These are phyloP conservation scores for Silene coronaria DNA, from an alignment of 179 eudicot genomes.

Conservation along the genomic window DNA sequence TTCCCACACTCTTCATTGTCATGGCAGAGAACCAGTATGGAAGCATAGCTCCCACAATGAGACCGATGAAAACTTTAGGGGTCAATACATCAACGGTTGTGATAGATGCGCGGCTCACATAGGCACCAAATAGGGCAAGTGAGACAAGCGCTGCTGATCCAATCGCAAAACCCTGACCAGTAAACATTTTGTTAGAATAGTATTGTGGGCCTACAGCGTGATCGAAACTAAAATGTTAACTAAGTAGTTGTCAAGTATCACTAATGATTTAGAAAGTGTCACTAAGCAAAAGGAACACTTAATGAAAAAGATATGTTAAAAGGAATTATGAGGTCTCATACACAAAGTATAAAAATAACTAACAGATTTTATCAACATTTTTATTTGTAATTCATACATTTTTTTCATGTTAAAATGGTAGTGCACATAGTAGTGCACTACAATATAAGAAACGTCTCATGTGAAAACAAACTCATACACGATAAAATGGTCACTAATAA, in stretches of 20 bases:
- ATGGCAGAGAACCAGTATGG: conserved; percentile 96
- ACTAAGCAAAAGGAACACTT: neutral
- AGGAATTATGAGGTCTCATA: neutral
- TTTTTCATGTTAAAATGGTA: too few species aligned
- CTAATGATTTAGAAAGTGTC: neutral
- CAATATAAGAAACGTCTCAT: too few species aligned
- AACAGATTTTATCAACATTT: neutral
- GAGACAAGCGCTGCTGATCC: conserved; percentile 95
- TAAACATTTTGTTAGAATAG: neutral
- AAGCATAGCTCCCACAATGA: conserved; percentile 86
- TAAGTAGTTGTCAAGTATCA: neutral
- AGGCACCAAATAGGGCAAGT: conserved; percentile 84
- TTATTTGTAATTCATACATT: neutral
- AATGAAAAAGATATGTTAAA: too few species aligned
- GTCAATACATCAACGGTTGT: conserved; percentile 74
- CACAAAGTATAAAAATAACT: neutral
- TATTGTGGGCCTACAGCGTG: neutral
- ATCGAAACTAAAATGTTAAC: neutral
- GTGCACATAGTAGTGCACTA: too few species aligned
- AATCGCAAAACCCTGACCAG: conserved; percentile 72
- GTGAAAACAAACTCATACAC: too few species aligned
- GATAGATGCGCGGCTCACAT: conserved; percentile 76
- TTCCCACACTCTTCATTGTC: conserved; percentile 96
- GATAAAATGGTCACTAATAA: too few species aligned
- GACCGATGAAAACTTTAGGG: conserved; percentile 82